These are phyloP conservation scores for Cutaneotrichosporon sp. DNA, from an alignment of 1,284 basidiomycete genomes.

Conservation along the genomic window DNA sequence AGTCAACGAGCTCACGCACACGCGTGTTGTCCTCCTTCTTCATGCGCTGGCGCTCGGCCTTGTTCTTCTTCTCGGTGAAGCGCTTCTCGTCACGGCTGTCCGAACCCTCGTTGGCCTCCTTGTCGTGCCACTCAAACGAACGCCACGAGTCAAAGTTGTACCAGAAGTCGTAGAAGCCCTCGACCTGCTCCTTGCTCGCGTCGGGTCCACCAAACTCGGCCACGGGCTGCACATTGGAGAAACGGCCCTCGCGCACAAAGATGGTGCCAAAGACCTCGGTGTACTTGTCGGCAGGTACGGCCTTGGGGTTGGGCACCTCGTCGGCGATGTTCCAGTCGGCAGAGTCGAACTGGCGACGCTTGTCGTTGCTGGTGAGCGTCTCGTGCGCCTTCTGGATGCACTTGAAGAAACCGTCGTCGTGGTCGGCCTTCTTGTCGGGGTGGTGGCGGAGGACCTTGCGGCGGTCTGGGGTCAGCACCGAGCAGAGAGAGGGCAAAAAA, in stretches of 20 bases:
- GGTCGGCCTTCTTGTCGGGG: constrained; percentile 96
- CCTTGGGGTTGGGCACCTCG: constrained; percentile 65
- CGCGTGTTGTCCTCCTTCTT: constrained; percentile 98
- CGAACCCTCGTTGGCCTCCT: constrained; percentile 96
- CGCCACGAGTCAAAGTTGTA: constrained; percentile 99
- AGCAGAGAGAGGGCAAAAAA: no score
- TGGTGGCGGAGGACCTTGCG: constrained; percentile 99
- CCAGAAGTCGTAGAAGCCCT: constrained; percentile 97
- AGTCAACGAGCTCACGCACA: constrained; percentile 82
- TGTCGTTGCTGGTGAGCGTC: constrained; percentile 80
- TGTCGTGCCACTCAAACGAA: constrained; percentile 96
- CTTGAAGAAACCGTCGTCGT: constrained; percentile 99
- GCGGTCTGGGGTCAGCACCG: constrained; percentile 63
- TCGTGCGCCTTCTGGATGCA: constrained; percentile 98
- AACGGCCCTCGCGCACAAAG: constrained; percentile 87
- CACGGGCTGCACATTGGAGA: constrained; percentile 85
- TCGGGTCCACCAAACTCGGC: constrained; percentile 73
- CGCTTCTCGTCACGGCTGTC: constrained; percentile 99
- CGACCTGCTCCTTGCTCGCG: constrained; percentile 77
- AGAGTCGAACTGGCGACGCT: constrained; percentile 93
- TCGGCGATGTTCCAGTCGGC: constrained; percentile 85
- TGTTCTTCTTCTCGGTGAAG: constrained; percentile 99
- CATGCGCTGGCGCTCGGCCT: constrained; percentile 86
- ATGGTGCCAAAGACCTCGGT: constrained; percentile 65
- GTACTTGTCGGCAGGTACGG: constrained; percentile 62